Evolutionary conservation across 2,329 filamentous ascomycete genomes (phyloP).

Genomic region (Simplicillium sp.): DNA sequence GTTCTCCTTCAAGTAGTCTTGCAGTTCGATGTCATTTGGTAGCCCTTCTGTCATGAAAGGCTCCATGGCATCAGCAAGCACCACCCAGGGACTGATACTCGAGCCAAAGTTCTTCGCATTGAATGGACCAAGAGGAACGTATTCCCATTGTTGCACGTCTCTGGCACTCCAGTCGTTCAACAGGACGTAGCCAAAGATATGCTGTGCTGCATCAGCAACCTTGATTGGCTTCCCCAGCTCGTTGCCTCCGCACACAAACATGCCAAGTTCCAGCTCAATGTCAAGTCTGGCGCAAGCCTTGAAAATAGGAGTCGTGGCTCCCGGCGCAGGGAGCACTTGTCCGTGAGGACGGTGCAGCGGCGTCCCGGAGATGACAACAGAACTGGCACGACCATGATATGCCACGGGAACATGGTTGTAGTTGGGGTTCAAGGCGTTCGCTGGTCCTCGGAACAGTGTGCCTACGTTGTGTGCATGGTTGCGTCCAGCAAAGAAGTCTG

Average conservation of each 20-base stretch:
- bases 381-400: conserved; percentile 65
- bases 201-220: conserved; percentile 51
- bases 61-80: conserved; percentile 42
- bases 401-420: conserved; percentile 66
- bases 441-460: conserved; percentile 55
- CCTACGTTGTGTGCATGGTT: conserved; percentile 60
- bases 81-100: conserved; percentile 46
- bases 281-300: conserved; percentile 34
- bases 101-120: conserved; percentile 49
- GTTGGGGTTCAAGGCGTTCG: conserved; percentile 48
- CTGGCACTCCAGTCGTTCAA: conserved; percentile 51
- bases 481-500: conserved; percentile 67
- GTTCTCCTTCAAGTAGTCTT: conserved; percentile 10
- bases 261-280: conserved; percentile 63
- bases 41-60: conserved; percentile 5
- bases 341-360: conserved; percentile 57
- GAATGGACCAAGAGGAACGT: conserved; percentile 46
- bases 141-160: conserved; percentile 47
- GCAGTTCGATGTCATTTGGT: conserved; percentile 8
- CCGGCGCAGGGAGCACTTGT: conserved; percentile 12
- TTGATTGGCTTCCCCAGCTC: conserved; percentile 51
- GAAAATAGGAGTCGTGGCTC: conserved; percentile 25
- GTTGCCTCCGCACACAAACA: conserved; percentile 55
- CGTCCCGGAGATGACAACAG: conserved; percentile 61
- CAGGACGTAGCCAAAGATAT: conserved; percentile 59